Base-by-base conservation (phyloP, 163 green algal species). In the Scenedesmus sp. region DNA sequence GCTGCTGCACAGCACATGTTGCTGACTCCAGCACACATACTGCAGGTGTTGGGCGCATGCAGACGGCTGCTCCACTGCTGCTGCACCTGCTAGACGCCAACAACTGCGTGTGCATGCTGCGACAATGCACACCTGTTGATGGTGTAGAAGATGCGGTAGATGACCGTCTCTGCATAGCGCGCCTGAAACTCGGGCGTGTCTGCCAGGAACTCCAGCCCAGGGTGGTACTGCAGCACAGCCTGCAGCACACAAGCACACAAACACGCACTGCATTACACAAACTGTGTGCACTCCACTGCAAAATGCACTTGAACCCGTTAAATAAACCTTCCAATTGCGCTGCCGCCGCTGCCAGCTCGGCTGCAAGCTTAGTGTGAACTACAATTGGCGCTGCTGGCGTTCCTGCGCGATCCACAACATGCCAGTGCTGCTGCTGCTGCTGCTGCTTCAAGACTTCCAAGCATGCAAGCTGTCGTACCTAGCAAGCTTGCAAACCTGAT, bases 141-240 rank as follows among this genome's bases (percentile, higher is more conserved):
- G 83, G 88, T 89, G 94, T 99, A 99, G 86, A 99, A 98, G 70
- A 99, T 99, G 65, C 98, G 94, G 93, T 98, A 97, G 81, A 99
- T 98, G 16, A 99, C 98, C 20, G 98, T 99, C 94, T 99, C 98
- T 5, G 97, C 96, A 93, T 99, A 99, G 65, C 88, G 87, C 53
- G 97, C 82, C 93, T 99, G 98, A 92, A 99, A 99, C 95, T 99
- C 98, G 0, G 96, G 95, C 1, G 98, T 98, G 44, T 99, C 97
- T 59, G 93, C 90, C 46, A 99, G 94, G 93, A 99, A 99, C 94
- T 99, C 98, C n/a, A 99, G 96, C 0, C 98, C 98, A 0, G 98
- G 97, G 91, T 99, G 98, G 72, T 96, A 96, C 51, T 96, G 90
- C 91, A 99, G 92, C 68, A 99, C 95, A 82, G 92, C 87, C 79